Percentiles rank a stretch among this genome's conserved stretches.
phyloP scores from a whole-genome alignment of 176 grass and related monocot genomes.

The Panicum miliaceum region DNA sequence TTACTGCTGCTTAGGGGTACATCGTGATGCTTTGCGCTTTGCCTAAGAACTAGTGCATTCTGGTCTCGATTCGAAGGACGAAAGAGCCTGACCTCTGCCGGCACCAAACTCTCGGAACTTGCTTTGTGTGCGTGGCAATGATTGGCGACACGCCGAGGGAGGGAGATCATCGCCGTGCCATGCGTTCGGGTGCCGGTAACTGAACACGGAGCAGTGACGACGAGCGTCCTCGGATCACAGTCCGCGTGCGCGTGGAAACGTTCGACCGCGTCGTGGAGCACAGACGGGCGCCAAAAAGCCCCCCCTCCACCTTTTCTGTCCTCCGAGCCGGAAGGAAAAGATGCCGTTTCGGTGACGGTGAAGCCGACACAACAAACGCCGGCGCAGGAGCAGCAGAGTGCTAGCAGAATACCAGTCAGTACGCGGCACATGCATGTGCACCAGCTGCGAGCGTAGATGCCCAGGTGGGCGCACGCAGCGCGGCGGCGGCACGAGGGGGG shows the following conservation, averaged over 20 bases:
- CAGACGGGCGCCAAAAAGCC: too few species aligned
- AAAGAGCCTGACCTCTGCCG: not conserved
- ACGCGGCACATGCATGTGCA: conserved; percentile 9
- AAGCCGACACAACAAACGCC: conserved; percentile 5
- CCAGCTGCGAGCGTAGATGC: not conserved
- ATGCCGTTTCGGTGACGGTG: not conserved
- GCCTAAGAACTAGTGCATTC: not conserved
- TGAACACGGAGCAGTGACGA: not conserved
- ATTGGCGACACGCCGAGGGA: not conserved
- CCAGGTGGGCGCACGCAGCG: not conserved
- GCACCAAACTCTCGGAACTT: not conserved
- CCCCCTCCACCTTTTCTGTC: too few species aligned
- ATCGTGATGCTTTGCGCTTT: not conserved
- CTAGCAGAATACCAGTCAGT: not conserved
- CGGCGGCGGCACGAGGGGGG: conserved; percentile 21
- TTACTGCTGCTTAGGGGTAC: too few species aligned
- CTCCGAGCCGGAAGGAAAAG: not conserved
- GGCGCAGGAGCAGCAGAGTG: not conserved
- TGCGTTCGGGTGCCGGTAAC: not conserved
- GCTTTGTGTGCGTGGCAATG: not conserved
- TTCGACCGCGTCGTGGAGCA: not conserved
- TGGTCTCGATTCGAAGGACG: too few species aligned
- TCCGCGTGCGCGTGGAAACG: not conserved
- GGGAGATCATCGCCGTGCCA: not conserved
- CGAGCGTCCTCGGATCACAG: not conserved